Evolutionary conservation across 1,139 yeast genomes (phyloP), one percentile per base, ranked within the genome.

Genomic region (Geotrichum aggregatum): DNA sequence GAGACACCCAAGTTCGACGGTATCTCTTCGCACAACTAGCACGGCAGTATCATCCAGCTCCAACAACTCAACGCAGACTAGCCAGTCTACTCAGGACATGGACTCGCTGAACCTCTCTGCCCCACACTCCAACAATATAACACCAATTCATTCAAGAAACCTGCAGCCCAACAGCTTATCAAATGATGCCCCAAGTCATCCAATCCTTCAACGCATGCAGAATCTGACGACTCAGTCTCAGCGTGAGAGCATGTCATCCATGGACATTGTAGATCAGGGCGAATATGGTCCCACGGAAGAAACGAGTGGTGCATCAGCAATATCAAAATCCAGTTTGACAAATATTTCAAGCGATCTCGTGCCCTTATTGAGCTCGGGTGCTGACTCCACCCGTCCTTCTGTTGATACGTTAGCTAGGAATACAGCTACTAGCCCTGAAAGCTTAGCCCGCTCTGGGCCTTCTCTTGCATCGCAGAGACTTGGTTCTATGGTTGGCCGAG

Each of bases 261-360:
- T 43, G 8, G 47, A 43, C 16, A 43, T 43, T 19, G 38, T 43
- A 5, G 47, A 43, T 33, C 28, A 24, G 28, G 28, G 28, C 8
- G 28, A 24, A 24, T 5, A 24, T 5, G 7, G 5, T 5, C 28
- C 8, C 28, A 24, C 28, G 5, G 28, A 24, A 24, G 28, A 24
- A 24, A 8, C 8, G 8, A 5, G 28, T 24, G 28, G 28, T 24
- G 28, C 28, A 5, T 24, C 28, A 8, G 28, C 5, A 8, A 24
- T 24, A 8, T 24, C 8, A 8, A 24, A 24, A 24, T 5, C 28
- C 8, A 24, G 28, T 8, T 8, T 24, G 28, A 24, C 28, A 8
- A 24, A 8, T 24, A 5, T 24, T 8, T 24, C 28, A 5, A 24
- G 7, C 7, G 28, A 24, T 8, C 28, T 24, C 8, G 28, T 24